phyloP scores from a whole-genome alignment of 1,284 basidiomycete genomes.

The Ceratobasidium sp. region DNA sequence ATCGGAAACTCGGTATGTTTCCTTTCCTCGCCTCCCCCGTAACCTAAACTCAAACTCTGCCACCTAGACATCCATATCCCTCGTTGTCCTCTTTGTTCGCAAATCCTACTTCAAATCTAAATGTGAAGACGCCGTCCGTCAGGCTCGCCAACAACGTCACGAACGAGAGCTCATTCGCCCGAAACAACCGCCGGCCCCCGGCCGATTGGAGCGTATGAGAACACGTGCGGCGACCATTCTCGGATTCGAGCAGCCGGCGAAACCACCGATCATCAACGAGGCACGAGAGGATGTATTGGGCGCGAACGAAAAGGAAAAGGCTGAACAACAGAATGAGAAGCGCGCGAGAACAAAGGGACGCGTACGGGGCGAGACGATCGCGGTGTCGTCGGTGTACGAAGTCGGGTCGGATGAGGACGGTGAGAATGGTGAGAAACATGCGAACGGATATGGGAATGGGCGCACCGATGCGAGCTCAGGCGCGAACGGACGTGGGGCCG shows the following conservation, averaged over 20 bases:
- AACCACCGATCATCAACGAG: neutral
- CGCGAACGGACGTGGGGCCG: constrained; percentile 3
- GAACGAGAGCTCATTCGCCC: constrained; percentile 14
- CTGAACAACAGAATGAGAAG: neutral
- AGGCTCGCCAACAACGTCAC: constrained; percentile 34
- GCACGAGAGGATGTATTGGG: constrained; percentile 21
- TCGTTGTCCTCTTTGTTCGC: constrained; percentile 28
- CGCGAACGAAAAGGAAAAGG: neutral
- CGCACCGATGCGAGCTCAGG: constrained; percentile 30
- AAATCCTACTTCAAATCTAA: constrained; percentile 39
- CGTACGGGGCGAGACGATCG: constrained; percentile 32
- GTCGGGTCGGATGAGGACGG: constrained; percentile 14
- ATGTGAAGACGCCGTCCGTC: constrained; percentile 35
- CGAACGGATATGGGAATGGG: constrained; percentile 10
- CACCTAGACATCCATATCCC: constrained; percentile 26
- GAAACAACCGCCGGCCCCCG: neutral
- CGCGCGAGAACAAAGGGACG: constrained; percentile 8
- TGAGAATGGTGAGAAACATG: neutral
- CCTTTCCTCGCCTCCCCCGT: neutral
- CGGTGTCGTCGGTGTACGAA: neutral
- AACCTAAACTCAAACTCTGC: neutral
- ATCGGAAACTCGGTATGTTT: constrained; percentile 41
- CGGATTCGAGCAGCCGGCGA: constrained; percentile 1
- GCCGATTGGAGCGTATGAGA: constrained; percentile 22
- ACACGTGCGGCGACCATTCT: constrained; percentile 35